Conservation (phyloP, 257 asterid genomes). For the Primulina tabacum region DNA sequence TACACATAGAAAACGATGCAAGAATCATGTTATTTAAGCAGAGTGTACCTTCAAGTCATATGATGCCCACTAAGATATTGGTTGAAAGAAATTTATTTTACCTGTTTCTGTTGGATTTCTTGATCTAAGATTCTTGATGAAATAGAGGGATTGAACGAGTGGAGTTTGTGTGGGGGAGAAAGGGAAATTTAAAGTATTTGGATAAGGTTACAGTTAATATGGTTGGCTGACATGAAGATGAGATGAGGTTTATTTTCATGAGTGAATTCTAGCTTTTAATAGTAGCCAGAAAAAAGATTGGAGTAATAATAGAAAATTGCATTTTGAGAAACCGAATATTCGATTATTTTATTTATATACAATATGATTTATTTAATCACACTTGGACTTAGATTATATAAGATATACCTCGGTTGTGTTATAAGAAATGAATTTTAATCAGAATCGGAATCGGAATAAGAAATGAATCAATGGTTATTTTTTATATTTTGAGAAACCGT, state of each 20-base stretch:
- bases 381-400: no score
- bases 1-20: constrained; percentile 21
- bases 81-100: not conserved
- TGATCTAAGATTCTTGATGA: constrained; percentile 27
- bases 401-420: no score
- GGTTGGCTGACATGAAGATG: constrained; percentile 53
- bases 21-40: constrained; percentile 1
- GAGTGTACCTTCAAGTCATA: not conserved
- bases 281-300: constrained; percentile 32
- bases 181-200: constrained; percentile 28
- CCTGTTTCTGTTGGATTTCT: constrained; percentile 31
- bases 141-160: constrained; percentile 34
- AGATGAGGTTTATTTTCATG: constrained; percentile 33
- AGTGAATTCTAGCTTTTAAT: constrained; percentile 18
- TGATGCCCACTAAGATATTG: not conserved
- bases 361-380: no score
- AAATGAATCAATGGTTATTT: no score
- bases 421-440: no score
- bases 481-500: no score
- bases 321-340: no score
- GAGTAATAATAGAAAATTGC: not conserved
- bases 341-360: not conserved
- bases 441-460: no score
- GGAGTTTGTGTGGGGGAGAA: constrained; percentile 40
- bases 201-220: constrained; percentile 59